Evolutionary conservation across 179 eudicot genomes (phyloP).

Genomic region (Camellia oleifera): DNA sequence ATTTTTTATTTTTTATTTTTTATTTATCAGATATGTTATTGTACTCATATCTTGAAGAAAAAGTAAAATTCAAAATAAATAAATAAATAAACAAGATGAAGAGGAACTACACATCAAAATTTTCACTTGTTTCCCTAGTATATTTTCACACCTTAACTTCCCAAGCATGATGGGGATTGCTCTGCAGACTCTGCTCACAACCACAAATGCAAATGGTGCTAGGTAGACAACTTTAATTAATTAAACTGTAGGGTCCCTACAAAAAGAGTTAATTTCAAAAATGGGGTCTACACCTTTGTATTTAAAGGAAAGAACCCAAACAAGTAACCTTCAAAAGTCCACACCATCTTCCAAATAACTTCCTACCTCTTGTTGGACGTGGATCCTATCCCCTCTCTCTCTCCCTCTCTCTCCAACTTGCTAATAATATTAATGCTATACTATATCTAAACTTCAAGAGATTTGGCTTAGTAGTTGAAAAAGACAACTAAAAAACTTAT

Average conservation of each 20-base stretch:
- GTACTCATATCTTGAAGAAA: too few relatives aligned
- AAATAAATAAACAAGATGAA: too few relatives aligned
- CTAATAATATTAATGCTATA: neutral
- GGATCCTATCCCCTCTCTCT: neutral
- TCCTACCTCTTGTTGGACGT: neutral
- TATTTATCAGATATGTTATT: too few relatives aligned
- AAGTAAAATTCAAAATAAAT: too few relatives aligned
- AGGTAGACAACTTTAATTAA: neutral
- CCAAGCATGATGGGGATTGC: neutral
- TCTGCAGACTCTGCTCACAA: neutral
- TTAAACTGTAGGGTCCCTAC: neutral
- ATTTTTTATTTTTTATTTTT: too few relatives aligned
- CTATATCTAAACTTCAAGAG: too few relatives aligned
- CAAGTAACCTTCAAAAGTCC: slow-evolving; percentile 2
- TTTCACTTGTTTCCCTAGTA: too few relatives aligned
- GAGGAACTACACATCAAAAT: too few relatives aligned
- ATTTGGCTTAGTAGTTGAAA: too few relatives aligned
- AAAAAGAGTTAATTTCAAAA: slow-evolving; percentile 9
- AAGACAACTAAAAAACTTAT: too few relatives aligned
- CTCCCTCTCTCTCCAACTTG: neutral
- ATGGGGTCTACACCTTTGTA: slow-evolving; percentile 16
- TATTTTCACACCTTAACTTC: too few relatives aligned
- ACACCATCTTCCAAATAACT: neutral
- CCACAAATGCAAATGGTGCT: neutral
- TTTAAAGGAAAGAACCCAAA: neutral